Percentiles rank a stretch among this genome's conserved stretches.
phyloP scores from a whole-genome alignment of 345 rosid genomes.

The Gossypium ekmanianum region DNA sequence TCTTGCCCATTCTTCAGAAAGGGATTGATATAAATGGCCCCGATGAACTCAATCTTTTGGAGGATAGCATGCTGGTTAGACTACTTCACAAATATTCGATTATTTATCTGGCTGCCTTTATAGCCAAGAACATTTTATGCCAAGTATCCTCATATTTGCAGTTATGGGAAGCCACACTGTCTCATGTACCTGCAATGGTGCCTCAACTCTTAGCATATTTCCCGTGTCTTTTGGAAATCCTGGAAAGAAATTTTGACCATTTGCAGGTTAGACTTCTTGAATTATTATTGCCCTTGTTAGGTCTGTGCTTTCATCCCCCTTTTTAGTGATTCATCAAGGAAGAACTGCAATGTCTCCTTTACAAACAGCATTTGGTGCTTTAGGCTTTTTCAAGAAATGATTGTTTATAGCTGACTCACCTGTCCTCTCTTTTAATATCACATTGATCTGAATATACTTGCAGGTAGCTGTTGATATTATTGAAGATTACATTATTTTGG shows the following conservation, averaged over 20 bases:
- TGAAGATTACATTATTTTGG: conserved; percentile 75
- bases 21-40: conserved; percentile 84
- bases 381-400: neutral
- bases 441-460: conserved; percentile 21
- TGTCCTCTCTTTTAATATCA: neutral
- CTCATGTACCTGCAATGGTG: conserved; percentile 82
- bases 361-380: neutral
- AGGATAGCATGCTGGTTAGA: conserved; percentile 88
- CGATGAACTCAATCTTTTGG: conserved; percentile 87
- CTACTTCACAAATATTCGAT: conserved; percentile 4
- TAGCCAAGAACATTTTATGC: conserved; percentile 18
- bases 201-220: conserved; percentile 73
- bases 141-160: conserved; percentile 35
- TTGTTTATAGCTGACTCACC: neutral
- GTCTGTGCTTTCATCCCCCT: neutral
- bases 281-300: neutral
- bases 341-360: too few species aligned
- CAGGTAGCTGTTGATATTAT: conserved; percentile 80
- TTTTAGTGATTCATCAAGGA: too few species aligned
- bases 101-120: conserved; percentile 20
- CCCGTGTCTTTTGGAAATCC: conserved; percentile 69
- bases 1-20: conserved; percentile 80
- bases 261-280: conserved; percentile 58
- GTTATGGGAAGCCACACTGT: conserved; percentile 94
- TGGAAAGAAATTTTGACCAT: conserved; percentile 92